Percentiles rank a stretch among this genome's conserved stretches.
phyloP scores from a whole-genome alignment of 2,329 filamentous ascomycete species.

The Eurotiales sp. region DNA sequence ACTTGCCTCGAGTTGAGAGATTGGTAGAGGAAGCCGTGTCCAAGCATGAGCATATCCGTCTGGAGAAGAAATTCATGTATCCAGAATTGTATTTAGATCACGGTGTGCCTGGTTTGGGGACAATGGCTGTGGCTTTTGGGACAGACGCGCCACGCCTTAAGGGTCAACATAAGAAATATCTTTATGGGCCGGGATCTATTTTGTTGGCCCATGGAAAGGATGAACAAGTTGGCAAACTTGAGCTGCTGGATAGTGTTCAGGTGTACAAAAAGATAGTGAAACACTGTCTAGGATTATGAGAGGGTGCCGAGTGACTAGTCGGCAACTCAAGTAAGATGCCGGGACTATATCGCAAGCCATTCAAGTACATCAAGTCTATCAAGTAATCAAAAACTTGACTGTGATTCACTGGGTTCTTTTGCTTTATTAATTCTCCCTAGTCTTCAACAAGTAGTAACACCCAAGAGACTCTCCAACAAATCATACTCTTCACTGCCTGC shows the following conservation, averaged over 20 bases:
- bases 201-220: conserved; percentile 37
- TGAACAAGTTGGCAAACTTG: conserved; percentile 33
- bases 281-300: conserved; percentile 2
- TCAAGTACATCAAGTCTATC: conserved; percentile 2
- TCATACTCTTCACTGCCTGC: not conserved
- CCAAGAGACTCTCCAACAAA: conserved; percentile 2
- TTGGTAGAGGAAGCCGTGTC: conserved; percentile 31
- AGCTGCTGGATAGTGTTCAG: conserved; percentile 37
- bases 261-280: conserved; percentile 30
- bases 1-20: conserved; percentile 32
- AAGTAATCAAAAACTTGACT: no score
- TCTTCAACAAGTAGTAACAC: conserved; percentile 2
- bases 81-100: conserved; percentile 37
- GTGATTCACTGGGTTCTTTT: not conserved
- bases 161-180: conserved; percentile 31
- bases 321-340: conserved; percentile 4
- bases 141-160: conserved; percentile 39
- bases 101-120: conserved; percentile 35
- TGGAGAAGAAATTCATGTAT: conserved; percentile 37
- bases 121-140: conserved; percentile 37
- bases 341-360: conserved; percentile 3
- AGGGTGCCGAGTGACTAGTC: not conserved
- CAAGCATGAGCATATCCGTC: conserved; percentile 29
- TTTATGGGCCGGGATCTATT: conserved; percentile 42
- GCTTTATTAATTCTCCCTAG: not conserved